Evolutionary conservation across 2,329 filamentous ascomycete species (phyloP), one percentile per base, ranked within the genome.

Genomic region (Arthroderma sp.): DNA sequence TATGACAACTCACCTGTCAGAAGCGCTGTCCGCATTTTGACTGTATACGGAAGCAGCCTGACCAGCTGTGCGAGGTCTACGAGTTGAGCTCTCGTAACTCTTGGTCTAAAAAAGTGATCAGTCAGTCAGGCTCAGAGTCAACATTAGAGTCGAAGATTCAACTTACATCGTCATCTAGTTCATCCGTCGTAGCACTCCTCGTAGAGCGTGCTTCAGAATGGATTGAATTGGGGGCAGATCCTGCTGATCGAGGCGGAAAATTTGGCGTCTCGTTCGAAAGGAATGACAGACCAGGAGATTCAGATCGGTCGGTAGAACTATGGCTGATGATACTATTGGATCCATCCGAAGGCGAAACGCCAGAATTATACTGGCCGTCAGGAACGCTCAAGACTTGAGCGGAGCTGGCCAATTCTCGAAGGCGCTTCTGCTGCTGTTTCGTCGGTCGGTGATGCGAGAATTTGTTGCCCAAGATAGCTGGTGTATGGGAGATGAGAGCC

Each of bases 391-490:
- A 66, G 34, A 89, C 70, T 15, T 82, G 78, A 32, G 80, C 82
- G 55, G 77, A 84, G 47, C 78, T 88, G n/a, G 85, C 86, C 46
- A 94, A 71, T 61, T 95, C 87, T 36, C 88, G 78, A 31, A 93
- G 73, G 50, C 83, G 80, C 57, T 73, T 83, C 57, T 86, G 80
- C 59, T 91, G 84, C 47, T 84, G 80, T 43, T 80, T 84, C 51
- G 71, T 85, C 1, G 89, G 88, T 3, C 87, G 79, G 59, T 94
- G 86, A 58, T 86, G 85, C 42, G 82, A 86, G 65, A 98, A 85
- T 61, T 98, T 98, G 72, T 98, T 98, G 44, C 89, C 86, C 41
- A 98, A 86, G 53, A 98, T 95, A 46, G 91, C 87, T 32, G 91
- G 91, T 0, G 89, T 88, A 59, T 98, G 91, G 1, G 86, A 91